A percentile compares a stretch with the other conserved stretches of the same genome.
phyloP scores from a whole-genome alignment of 257 asterid species.

The Jacaranda mimosifolia region DNA sequence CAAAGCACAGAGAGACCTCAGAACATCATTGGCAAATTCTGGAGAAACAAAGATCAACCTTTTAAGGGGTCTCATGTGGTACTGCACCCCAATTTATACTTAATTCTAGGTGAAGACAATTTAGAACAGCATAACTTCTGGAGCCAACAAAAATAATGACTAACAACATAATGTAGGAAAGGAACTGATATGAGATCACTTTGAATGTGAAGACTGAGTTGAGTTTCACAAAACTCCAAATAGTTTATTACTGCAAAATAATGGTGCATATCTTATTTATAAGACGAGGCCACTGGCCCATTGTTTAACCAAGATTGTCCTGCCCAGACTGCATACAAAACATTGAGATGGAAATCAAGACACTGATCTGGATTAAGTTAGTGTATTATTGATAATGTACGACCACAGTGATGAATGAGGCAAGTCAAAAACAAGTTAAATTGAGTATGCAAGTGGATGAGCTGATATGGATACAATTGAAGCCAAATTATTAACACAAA shows the following conservation, averaged over 20 bases:
- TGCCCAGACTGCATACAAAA: not conserved
- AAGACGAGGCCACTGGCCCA: not conserved
- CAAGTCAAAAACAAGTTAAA: not conserved
- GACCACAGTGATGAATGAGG: not conserved
- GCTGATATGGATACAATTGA: not conserved
- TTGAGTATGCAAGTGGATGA: not conserved
- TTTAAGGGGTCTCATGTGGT: conserved; percentile 3
- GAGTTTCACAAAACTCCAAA: conserved; percentile 24
- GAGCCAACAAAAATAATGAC: not conserved
- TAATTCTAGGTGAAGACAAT: not conserved
- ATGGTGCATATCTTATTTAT: not conserved
- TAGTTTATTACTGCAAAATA: too few species aligned
- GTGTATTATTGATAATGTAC: not conserved
- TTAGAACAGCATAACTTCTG: not conserved
- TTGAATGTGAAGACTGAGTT: not conserved
- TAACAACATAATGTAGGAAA: not conserved
- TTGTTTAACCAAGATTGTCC: not conserved
- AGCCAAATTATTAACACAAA: not conserved
- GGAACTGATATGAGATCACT: not conserved
- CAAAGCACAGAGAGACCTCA: too few species aligned
- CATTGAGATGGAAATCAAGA: not conserved
- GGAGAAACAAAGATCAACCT: not conserved
- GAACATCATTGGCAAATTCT: too few species aligned
- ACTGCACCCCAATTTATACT: not conserved
- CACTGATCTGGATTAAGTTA: not conserved